Evolutionary conservation across 371 early-diverging fungal species (phyloP).

Genomic region (Globomyces sp.): DNA sequence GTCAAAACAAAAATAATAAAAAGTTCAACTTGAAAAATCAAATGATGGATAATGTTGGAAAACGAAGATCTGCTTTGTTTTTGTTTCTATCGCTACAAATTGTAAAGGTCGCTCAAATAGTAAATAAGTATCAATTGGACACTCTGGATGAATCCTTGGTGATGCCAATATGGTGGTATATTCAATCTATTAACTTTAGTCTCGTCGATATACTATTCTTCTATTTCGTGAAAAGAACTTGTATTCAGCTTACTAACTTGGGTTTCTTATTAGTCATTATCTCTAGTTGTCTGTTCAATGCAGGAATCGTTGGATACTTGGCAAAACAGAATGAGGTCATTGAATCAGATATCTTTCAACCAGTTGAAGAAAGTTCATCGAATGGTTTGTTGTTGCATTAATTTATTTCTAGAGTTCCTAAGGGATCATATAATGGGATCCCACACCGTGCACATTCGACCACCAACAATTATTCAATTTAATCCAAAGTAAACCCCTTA

Average conservation of each 20-base stretch:
- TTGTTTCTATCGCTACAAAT: slow-evolving; percentile 1
- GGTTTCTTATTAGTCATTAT: slow-evolving; percentile 13
- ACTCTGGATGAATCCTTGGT: not conserved
- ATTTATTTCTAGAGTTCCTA: slow-evolving; percentile 9
- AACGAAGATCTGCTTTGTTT: not conserved
- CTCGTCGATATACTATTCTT: slow-evolving; percentile 28
- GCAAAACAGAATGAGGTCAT: not conserved
- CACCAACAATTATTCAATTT: slow-evolving; percentile 39
- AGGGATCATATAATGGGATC: slow-evolving; percentile 41
- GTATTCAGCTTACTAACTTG: slow-evolving; percentile 24
- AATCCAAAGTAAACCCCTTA: slow-evolving; percentile 22
- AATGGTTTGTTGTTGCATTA: not conserved
- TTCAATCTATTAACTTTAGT: slow-evolving; percentile 22
- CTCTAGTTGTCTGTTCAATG: slow-evolving; percentile 20
- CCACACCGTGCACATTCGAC: slow-evolving; percentile 44
- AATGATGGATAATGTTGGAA: not conserved
- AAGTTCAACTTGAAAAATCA: too few relatives aligned
- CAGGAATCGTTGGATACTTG: slow-evolving; percentile 20
- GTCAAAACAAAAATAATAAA: too few relatives aligned
- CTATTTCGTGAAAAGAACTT: slow-evolving; percentile 20
- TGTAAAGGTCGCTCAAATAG: not conserved
- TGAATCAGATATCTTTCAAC: not conserved
- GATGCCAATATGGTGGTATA: not conserved
- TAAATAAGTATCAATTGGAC: not conserved
- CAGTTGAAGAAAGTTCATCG: not conserved